Evolutionary conservation across 352 stramenopile species (phyloP), one percentile per base, ranked within the genome.

Genomic region (Phytopythium delawarense): DNA sequence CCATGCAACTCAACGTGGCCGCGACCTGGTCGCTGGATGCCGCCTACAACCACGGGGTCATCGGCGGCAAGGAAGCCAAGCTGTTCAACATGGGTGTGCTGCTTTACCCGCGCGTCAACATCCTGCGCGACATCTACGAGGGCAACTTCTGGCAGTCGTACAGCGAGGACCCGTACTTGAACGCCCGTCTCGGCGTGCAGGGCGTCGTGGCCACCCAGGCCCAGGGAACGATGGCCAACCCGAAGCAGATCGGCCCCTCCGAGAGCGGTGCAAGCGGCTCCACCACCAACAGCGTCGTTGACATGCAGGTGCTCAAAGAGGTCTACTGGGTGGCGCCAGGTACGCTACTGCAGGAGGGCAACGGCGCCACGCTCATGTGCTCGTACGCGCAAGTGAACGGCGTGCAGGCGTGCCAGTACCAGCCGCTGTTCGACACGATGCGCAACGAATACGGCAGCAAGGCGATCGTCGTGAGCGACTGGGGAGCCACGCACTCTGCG

Each of bases 121-220:
- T 74, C 60, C 64, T 74, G 44, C 67, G 67, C 30, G 67, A 74
- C 37, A 39, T 63, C 20, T 60, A 59, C 1, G 39, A 59, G 15
- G 67, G 67, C 18, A 71, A 74, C 59, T 74, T 66, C 56, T 74
- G 67, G 67, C 67, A 74, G 57, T 74, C 67, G 7, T 74, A 71
- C 64, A 74, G 67, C 13, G 67, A 74, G 52, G 67, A 74, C 53
- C 67, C 67, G 45, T 74, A 59, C 57, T 57, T 74, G 20, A 74
- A 74, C 35, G 60, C 67, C 2, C 67, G 67, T 45, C 67, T 74
- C 7, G 64, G 67, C 8, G 51, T 71, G 15, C 67, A 74, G 37
- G 64, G 67, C 18, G 64, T 71, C 11, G 57, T 65, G 25, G 64
- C 55, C 37, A 51, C 65, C 18, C 67, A 74, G 40, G 63, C 54